Evolutionary conservation across 805 yeast genomes (phyloP).

Genomic region (Candida morakotiae): DNA sequence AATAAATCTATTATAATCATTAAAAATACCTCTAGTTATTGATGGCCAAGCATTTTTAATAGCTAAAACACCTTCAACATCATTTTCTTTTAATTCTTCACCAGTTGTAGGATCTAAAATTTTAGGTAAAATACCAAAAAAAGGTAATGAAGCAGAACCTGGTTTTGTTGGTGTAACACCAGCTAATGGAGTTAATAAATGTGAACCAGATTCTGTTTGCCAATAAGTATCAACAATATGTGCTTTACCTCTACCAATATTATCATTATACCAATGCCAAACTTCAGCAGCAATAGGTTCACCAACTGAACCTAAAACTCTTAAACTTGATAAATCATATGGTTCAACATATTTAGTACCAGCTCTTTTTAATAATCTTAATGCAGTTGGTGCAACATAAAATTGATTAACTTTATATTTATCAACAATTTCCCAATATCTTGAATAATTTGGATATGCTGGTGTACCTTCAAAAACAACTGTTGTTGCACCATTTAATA

Average conservation of each 20-base stretch:
- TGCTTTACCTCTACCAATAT: constrained; percentile 84
- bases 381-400: constrained; percentile 98
- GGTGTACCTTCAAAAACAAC: constrained; percentile 97
- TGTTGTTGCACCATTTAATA: constrained; percentile 80
- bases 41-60: constrained; percentile 94
- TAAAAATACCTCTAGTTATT: constrained; percentile 95
- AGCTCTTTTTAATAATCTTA: constrained; percentile 83
- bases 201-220: constrained; percentile 98
- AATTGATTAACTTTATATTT: constrained; percentile 89
- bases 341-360: constrained; percentile 81
- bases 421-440: constrained; percentile 96
- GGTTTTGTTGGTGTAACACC: constrained; percentile 95
- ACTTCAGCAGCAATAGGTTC: constrained; percentile 98
- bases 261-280: constrained; percentile 97
- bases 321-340: constrained; percentile 78
- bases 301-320: constrained; percentile 96
- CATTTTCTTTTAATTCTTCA: constrained; percentile 75
- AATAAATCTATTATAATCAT: constrained; percentile 77
- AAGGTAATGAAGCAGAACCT: constrained; percentile 94
- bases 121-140: constrained; percentile 89
- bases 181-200: constrained; percentile 89
- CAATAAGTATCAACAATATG: constrained; percentile 96
- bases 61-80: constrained; percentile 95
- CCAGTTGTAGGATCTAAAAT: constrained; percentile 94
- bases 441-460: constrained; percentile 89